Percentiles rank a stretch among this genome's conserved stretches.
These are phyloP conservation scores for Fusarium sp. DNA, from an alignment of 2,329 filamentous ascomycete species.

Conservation along the genomic window DNA sequence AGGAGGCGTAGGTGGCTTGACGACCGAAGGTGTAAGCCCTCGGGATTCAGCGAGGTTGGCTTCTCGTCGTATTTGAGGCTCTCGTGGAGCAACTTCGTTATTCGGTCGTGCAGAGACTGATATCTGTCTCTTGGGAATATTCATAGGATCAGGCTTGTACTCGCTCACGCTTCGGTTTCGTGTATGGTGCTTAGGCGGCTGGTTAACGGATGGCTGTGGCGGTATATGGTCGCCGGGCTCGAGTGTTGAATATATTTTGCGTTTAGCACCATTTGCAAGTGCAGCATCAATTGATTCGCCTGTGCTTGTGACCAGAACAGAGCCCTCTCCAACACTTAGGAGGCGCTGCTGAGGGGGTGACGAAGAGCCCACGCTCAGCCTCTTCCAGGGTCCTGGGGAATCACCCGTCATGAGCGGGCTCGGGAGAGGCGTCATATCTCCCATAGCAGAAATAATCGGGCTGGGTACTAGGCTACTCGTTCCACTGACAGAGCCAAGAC, in stretches of 20 bases:
- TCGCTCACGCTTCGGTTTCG: slow-evolving; percentile 90
- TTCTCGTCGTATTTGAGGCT: slow-evolving; percentile 75
- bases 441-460: slow-evolving; percentile 79
- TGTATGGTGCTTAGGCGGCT: slow-evolving; percentile 58
- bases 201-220: slow-evolving; percentile 50
- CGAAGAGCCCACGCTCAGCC: slow-evolving; percentile 59
- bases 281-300: slow-evolving; percentile 65
- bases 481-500: slow-evolving; percentile 63
- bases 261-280: slow-evolving; percentile 64
- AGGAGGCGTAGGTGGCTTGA: slow-evolving; percentile 81
- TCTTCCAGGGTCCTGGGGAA: slow-evolving; percentile 75
- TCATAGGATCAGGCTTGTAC: slow-evolving; percentile 79
- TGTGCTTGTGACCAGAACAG: slow-evolving; percentile 62
- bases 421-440: slow-evolving; percentile 81
- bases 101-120: slow-evolving; percentile 74
- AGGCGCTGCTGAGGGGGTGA: slow-evolving; percentile 54
- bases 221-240: slow-evolving; percentile 49
- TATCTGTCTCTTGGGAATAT: slow-evolving; percentile 76
- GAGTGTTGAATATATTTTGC: slow-evolving; percentile 63
- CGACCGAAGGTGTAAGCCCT: slow-evolving; percentile 72
- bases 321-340: slow-evolving; percentile 46
- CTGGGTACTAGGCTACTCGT: slow-evolving; percentile 77
- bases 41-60: slow-evolving; percentile 82
- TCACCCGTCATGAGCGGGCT: slow-evolving; percentile 76
- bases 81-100: slow-evolving; percentile 49